Base-by-base conservation (phyloP, 2,329 filamentous ascomycete genomes). In the Penicillium sp. region DNA sequence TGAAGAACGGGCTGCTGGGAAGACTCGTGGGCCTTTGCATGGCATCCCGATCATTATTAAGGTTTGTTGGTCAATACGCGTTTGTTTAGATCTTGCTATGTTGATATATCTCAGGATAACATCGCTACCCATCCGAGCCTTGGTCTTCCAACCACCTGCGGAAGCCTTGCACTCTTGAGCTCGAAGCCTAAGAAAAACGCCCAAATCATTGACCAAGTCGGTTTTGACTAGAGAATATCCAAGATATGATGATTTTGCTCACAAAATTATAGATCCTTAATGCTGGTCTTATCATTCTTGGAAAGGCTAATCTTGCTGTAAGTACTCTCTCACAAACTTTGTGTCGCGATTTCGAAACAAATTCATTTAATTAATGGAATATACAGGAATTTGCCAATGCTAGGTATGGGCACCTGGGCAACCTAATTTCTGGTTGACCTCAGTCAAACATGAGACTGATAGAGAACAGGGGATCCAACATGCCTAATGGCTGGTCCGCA, bases 11-110 rank as follows among this genome's bases (percentile, higher is more conserved):
- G 55, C 53, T 14, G 49, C 55, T n/a, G 68, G 65, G 13, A 66
- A 61, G n/a, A 37, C 62, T 11, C 63, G 65, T 22, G 65, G 72
- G 7, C 60, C 63, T 16, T 63, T 75, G 1, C 71, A 75, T 62
- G 71, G 71, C 1, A 68, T 74, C n/a, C 71, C 72, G 2, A 64
- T 75, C 26, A 56, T 74, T 7, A 58, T 75, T 49, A 74, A 75
- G 63, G 68, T 65, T 42, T 44, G 52, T 35, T 24, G 26, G 16
- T 24, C 44, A 22, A 47, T 16, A 4, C 26, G 39, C 22, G 27
- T 33, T 33, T 19, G 29, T 39, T 26, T 24, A 13, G 27, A 24
- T 33, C 1, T 10, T 37, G 21, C 26, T 59, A 6, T 43, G 21
- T 31, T 59, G 53, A 59, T 29, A 14, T 21, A 29, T 29, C 24